These are phyloP conservation scores for Rhodosporidiobolus sp. DNA, from an alignment of 768 basidiomycete species.

Conservation along the genomic window DNA sequence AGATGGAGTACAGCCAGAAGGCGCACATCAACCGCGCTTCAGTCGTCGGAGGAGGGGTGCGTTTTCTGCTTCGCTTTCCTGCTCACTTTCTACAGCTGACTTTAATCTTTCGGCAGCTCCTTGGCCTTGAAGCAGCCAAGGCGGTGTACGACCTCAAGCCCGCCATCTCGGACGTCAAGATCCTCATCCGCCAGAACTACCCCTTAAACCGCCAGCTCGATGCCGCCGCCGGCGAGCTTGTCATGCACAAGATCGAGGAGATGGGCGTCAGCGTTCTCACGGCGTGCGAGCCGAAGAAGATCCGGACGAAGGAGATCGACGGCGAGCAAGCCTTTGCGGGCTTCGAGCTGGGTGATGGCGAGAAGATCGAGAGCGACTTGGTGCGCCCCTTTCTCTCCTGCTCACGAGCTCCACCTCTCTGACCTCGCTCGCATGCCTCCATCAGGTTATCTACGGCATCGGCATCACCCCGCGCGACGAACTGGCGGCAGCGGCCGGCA, in stretches of 20 bases:
- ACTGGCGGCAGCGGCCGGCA: conserved; percentile 58
- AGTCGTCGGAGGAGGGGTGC: conserved; percentile 66
- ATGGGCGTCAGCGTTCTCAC: conserved; percentile 62
- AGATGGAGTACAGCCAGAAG: conserved; percentile 58
- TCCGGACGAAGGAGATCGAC: conserved; percentile 50
- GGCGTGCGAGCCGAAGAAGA: conserved; percentile 50
- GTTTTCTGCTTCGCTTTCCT: neutral
- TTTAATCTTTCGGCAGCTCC: conserved; percentile 27
- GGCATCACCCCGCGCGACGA: conserved; percentile 72
- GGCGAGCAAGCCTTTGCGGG: conserved; percentile 53
- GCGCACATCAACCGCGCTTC: conserved; percentile 54
- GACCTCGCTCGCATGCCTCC: neutral
- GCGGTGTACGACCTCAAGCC: conserved; percentile 61
- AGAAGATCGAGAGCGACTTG: conserved; percentile 56
- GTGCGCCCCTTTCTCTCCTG: conserved; percentile 32
- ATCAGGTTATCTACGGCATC: conserved; percentile 59
- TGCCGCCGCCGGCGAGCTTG: conserved; percentile 54
- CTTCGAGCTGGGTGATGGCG: conserved; percentile 56
- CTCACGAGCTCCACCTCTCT: neutral
- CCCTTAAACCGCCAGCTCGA: conserved; percentile 37
- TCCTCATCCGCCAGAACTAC: conserved; percentile 44
- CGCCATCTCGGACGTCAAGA: conserved; percentile 52
- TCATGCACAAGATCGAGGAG: conserved; percentile 59
- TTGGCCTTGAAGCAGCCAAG: conserved; percentile 73
- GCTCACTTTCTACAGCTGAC: neutral